phyloP scores from a whole-genome alignment of 371 early-diverging fungal species.

The Mucor lusitanicus region DNA sequence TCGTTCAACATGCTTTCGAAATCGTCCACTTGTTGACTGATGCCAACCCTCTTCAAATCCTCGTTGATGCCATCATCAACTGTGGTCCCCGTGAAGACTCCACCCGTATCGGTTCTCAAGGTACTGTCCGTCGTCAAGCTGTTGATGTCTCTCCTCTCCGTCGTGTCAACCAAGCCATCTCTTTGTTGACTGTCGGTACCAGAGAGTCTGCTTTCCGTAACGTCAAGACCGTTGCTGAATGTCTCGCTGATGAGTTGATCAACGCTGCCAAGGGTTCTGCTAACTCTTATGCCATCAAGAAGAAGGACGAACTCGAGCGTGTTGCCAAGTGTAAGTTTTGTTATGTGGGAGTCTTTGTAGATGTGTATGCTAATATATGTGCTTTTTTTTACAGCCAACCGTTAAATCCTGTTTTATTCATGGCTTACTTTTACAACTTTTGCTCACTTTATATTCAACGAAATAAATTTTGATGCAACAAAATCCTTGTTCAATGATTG shows the following conservation, averaged over 20 bases:
- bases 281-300: slow-evolving; percentile 99
- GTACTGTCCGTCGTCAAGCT: slow-evolving; percentile 99
- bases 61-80: slow-evolving; percentile 99
- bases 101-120: slow-evolving; percentile 99
- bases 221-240: slow-evolving; percentile 68
- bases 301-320: slow-evolving; percentile 99
- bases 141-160: slow-evolving; percentile 99
- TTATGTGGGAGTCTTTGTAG: background rate
- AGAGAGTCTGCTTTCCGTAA: slow-evolving; percentile 40
- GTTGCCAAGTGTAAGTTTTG: slow-evolving; percentile 58
- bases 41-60: slow-evolving; percentile 99
- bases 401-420: slow-evolving; percentile 15
- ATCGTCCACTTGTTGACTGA: slow-evolving; percentile 99
- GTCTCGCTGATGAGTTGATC: slow-evolving; percentile 99
- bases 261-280: slow-evolving; percentile 98
- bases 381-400: slow-evolving; percentile 28
- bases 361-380: background rate
- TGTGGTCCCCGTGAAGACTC: slow-evolving; percentile 99
- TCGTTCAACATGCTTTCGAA: slow-evolving; percentile 99
- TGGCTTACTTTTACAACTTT: background rate
- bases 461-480: slow-evolving; percentile 5
- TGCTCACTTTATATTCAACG: background rate
- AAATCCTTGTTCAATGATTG: background rate
- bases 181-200: slow-evolving; percentile 95
- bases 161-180: slow-evolving; percentile 98